Base-by-base conservation (phyloP, 169 alveolate genomes). In the Plasmodium coatneyi region DNA sequence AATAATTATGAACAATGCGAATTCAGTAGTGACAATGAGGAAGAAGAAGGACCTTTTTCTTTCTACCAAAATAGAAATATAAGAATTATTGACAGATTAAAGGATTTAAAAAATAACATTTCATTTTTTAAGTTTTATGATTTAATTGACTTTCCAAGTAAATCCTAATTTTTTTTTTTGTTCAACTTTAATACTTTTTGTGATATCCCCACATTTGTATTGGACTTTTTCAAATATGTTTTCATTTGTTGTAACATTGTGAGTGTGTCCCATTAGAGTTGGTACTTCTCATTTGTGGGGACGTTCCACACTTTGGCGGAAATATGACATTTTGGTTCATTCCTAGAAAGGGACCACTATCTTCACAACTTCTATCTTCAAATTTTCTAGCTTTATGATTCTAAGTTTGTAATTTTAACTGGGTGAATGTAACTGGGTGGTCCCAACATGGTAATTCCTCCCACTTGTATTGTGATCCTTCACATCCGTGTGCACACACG, bases 41-140 rank as follows among this genome's bases (percentile, higher is more conserved):
- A 89, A 39, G 94, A 89, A 89, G 94, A 89, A 39, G 94, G 79
- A 89, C 78, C 89, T 5, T 60, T 79, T 56, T 89, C 89, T n/a
- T 34, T 79, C 36, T 89, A 89, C 74, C 32, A 49, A 89, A 60
- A 79, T 79, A 60, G 90, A 32, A 56, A 89, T 79, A 34, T 60
- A 72, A 78, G 49, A 89, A 89, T 89, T 79, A 79, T 89, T 79
- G 94, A 89, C 54, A 78, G 89, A 79, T 80, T 89, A 66, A 89
- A 89, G 71, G 94, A 89, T 56, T 89, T 89, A 66, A 89, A 89
- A 79, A 89, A 49, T 78, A 89, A 89, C 74, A 89, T 89, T 34
- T 89, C 94, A 3, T 89, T 89, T 89, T 89, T 78, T 79, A 89
- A 89, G 46, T 79, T 89, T 54, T 79, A 89, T 70, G 94, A 89